Percentiles rank a stretch among this genome's conserved stretches.
Evolutionary conservation across 2,329 filamentous ascomycete genomes (phyloP).

Genomic region (Pseudogymnoascus verrucosus): DNA sequence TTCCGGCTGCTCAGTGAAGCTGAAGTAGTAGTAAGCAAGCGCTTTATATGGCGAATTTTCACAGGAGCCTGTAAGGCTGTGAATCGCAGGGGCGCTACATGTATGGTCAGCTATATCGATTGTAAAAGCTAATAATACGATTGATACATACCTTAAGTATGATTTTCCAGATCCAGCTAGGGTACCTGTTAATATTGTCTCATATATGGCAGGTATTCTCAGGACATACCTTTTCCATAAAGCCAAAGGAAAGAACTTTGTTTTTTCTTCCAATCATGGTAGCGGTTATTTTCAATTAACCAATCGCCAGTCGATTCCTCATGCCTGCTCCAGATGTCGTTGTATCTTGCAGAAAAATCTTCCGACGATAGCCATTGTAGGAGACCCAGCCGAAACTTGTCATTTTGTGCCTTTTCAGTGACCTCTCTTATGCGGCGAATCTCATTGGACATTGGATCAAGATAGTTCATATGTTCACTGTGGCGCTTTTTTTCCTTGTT

Average conservation of each 20-base stretch:
- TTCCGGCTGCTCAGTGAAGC: conserved; percentile 17
- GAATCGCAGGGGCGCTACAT: conserved; percentile 8
- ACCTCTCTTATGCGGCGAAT: conserved; percentile 1
- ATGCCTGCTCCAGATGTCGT: conserved; percentile 3
- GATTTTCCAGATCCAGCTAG: conserved; percentile 12
- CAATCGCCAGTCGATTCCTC: conserved; percentile 9
- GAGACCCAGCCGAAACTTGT: neutral
- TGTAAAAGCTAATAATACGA: neutral
- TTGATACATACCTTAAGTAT: conserved; percentile 4
- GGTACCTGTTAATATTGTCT: neutral
- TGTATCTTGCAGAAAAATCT: conserved; percentile 12
- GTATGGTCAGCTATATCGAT: neutral
- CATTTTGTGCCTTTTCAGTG: conserved; percentile 1
- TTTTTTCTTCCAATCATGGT: conserved; percentile 8
- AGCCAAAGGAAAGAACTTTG: conserved; percentile 13
- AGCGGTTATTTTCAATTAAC: conserved; percentile 11
- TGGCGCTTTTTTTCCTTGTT: neutral
- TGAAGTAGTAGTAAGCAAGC: conserved; percentile 22
- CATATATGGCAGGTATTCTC: neutral
- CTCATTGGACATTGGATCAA: conserved; percentile 5
- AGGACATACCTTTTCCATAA: conserved; percentile 13
- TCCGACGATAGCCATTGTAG: conserved; percentile 11
- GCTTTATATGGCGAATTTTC: conserved; percentile 10
- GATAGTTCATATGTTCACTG: neutral
- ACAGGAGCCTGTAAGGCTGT: neutral